Evolutionary conservation across 73 alveolate species (phyloP).

Genomic region (Effrenium voratum): DNA sequence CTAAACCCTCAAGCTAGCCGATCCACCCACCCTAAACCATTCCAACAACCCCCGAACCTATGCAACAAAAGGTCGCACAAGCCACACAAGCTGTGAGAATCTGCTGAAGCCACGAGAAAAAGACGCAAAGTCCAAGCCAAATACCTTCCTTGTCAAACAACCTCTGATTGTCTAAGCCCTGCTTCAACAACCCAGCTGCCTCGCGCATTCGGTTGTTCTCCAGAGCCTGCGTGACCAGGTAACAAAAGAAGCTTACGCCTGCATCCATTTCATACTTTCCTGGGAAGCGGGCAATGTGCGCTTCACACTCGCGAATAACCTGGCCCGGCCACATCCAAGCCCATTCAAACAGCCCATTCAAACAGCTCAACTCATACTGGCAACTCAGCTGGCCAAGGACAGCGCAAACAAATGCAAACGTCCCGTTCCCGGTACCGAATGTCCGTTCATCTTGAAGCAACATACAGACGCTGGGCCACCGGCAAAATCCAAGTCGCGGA

Average conservation of each 20-base stretch:
- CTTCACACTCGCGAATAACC: slow-evolving; percentile 86
- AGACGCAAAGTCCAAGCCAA: too few relatives aligned
- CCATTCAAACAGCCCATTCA: not conserved
- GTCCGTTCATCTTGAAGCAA: not conserved
- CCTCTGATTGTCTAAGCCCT: too few relatives aligned
- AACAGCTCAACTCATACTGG: not conserved
- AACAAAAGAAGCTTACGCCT: not conserved
- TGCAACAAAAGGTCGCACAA: too few relatives aligned
- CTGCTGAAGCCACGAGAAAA: too few relatives aligned
- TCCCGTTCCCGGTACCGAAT: not conserved
- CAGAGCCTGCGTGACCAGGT: not conserved
- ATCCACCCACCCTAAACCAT: too few relatives aligned
- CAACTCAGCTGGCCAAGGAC: not conserved
- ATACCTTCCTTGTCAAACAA: too few relatives aligned
- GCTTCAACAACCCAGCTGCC: not conserved
- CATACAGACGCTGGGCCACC: not conserved
- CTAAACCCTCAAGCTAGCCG: too few relatives aligned
- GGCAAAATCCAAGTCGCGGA: slow-evolving; percentile 60
- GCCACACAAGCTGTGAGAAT: too few relatives aligned
- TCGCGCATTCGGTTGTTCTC: slow-evolving; percentile 73
- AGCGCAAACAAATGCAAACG: too few relatives aligned
- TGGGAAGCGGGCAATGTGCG: slow-evolving; percentile 46
- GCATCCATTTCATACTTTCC: not conserved
- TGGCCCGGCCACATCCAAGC: not conserved
- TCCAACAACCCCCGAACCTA: too few relatives aligned